Evolutionary conservation across 1,139 yeast genomes (phyloP).

Genomic region (Zygosaccharomyces sapae): DNA sequence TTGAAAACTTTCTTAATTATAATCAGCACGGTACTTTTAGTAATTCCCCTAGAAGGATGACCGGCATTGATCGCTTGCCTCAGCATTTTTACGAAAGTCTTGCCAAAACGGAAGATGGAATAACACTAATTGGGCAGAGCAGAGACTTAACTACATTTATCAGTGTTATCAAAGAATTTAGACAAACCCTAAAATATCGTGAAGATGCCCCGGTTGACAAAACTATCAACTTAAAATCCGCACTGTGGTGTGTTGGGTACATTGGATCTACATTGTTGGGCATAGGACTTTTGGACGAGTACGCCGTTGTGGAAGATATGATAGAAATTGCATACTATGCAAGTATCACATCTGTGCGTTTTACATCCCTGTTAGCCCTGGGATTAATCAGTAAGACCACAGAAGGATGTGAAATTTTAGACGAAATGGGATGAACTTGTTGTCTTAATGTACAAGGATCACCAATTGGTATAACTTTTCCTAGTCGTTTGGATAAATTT

Average conservation of each 20-base stretch:
- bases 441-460: constrained; percentile 50
- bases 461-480: constrained; percentile 58
- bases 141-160: constrained; percentile 48
- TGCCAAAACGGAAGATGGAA: constrained; percentile 78
- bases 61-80: constrained; percentile 39
- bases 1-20: constrained; percentile 40
- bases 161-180: constrained; percentile 40
- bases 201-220: constrained; percentile 32
- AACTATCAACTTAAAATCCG: constrained; percentile 57
- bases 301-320: constrained; percentile 53
- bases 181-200: constrained; percentile 21
- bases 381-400: constrained; percentile 70
- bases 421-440: constrained; percentile 73
- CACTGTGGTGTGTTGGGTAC: constrained; percentile 84
- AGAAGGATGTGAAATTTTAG: constrained; percentile 83
- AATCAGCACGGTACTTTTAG: constrained; percentile 15
- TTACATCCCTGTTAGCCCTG: constrained; percentile 71
- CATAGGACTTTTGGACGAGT: constrained; percentile 59
- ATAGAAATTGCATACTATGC: constrained; percentile 51
- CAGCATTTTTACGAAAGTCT: constrained; percentile 76
- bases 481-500: constrained; percentile 37
- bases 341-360: constrained; percentile 60
- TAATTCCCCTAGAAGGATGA: constrained; percentile 2
- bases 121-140: constrained; percentile 45
- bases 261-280: constrained; percentile 71